phyloP scores from a whole-genome alignment of 1,284 basidiomycete genomes.

The Trametes polyzona region DNA sequence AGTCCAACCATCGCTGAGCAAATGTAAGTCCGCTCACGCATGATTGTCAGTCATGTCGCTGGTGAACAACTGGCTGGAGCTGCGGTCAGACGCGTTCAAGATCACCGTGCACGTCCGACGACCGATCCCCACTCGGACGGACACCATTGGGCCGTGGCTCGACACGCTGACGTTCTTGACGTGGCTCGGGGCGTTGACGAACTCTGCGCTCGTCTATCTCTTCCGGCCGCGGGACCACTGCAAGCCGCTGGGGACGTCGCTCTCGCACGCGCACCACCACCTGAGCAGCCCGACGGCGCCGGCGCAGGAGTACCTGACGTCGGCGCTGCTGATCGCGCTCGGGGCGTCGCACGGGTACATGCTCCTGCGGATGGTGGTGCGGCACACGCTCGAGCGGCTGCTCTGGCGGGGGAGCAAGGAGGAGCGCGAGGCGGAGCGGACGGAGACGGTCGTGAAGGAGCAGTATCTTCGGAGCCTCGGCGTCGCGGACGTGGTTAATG shows the following conservation, averaged over 20 bases:
- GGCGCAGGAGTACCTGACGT: conserved; percentile 60
- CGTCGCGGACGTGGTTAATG: conserved; percentile 32
- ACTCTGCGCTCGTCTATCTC: conserved; percentile 85
- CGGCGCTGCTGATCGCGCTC: conserved; percentile 76
- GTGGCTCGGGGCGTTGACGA: conserved; percentile 86
- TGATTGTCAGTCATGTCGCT: conserved; percentile 63
- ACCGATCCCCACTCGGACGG: conserved; percentile 84
- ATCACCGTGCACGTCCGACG: conserved; percentile 85
- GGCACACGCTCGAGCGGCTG: conserved; percentile 72
- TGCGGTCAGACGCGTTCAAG: conserved; percentile 95
- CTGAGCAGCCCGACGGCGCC: conserved; percentile 34
- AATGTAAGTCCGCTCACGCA: background rate
- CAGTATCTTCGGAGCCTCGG: conserved; percentile 56
- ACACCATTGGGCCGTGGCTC: conserved; percentile 95
- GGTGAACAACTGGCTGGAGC: conserved; percentile 89
- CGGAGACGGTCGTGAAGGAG: conserved; percentile 67
- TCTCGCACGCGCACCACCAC: conserved; percentile 30
- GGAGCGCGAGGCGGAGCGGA: conserved; percentile 55
- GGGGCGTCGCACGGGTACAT: conserved; percentile 83
- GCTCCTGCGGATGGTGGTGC: conserved; percentile 62
- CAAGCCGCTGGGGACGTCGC: conserved; percentile 34
- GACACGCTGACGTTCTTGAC: conserved; percentile 86
- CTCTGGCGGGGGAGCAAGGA: conserved; percentile 77
- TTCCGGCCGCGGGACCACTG: conserved; percentile 51
- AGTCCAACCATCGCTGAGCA: background rate